Conservation (phyloP, 2,329 filamentous ascomycete species). For the Colletotrichum chrysophilum region DNA sequence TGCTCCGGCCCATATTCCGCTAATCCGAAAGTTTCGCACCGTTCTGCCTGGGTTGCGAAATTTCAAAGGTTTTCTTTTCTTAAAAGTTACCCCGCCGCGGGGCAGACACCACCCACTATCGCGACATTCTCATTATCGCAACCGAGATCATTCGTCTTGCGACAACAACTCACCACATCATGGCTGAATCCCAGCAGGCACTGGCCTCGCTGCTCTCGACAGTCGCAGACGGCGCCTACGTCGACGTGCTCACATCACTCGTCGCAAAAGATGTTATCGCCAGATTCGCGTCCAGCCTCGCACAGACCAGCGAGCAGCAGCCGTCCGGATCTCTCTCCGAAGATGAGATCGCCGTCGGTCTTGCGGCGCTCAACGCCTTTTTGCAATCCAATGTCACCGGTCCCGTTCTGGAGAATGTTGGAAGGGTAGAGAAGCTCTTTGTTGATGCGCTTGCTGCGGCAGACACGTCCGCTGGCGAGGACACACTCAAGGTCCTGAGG, state of each 20-base stretch:
- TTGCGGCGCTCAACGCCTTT: slow-evolving; percentile 78
- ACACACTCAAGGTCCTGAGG: slow-evolving; percentile 38
- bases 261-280: neutral
- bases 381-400: slow-evolving; percentile 89
- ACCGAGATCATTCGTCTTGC: neutral
- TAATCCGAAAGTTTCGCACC: neutral
- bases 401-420: slow-evolving; percentile 65
- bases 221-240: neutral
- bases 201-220: neutral
- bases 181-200: neutral
- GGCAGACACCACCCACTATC: slow-evolving; percentile 3
- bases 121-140: neutral
- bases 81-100: slow-evolving; percentile 14
- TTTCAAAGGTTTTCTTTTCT: neutral
- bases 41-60: neutral
- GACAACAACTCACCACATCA: neutral
- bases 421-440: slow-evolving; percentile 39
- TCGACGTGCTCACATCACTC: slow-evolving; percentile 9
- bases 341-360: slow-evolving; percentile 56
- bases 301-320: neutral
- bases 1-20: no score
- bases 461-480: slow-evolving; percentile 17
- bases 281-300: neutral
- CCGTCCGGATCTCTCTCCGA: neutral
- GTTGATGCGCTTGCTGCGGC: slow-evolving; percentile 33